A percentile compares a stretch with the other conserved stretches of the same genome.
Evolutionary conservation across 495 filamentous ascomycete genomes (phyloP).

Genomic region (Podospora pseudocomata): DNA sequence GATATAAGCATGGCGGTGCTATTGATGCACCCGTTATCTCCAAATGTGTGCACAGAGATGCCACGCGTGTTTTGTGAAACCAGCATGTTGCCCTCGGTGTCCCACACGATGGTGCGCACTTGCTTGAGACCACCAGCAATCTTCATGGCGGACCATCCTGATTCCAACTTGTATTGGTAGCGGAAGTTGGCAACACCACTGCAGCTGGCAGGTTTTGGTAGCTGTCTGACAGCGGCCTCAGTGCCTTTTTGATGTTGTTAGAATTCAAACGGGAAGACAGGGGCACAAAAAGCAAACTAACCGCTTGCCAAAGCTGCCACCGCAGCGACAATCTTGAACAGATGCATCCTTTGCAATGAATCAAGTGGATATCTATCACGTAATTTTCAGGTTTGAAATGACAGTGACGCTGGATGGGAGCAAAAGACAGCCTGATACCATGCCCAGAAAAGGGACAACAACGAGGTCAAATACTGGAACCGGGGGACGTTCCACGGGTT

Average conservation of each 20-base stretch:
- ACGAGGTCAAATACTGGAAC: not conserved
- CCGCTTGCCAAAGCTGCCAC: constrained; percentile 29
- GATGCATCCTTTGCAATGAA: constrained; percentile 24
- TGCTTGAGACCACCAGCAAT: constrained; percentile 52
- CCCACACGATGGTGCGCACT: constrained; percentile 59
- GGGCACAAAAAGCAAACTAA: constrained; percentile 5
- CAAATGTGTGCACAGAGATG: constrained; percentile 51
- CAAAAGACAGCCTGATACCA: not conserved
- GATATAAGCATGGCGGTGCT: constrained; percentile 36
- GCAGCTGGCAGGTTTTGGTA: constrained; percentile 35
- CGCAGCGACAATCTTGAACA: constrained; percentile 18
- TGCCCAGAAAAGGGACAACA: not conserved
- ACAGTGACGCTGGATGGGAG: not conserved
- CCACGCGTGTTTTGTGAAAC: constrained; percentile 54
- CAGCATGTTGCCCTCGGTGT: constrained; percentile 56
- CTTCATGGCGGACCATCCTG: constrained; percentile 55
- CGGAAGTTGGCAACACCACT: constrained; percentile 32
- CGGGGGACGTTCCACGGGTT: constrained; percentile 12
- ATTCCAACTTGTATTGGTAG: constrained; percentile 41
- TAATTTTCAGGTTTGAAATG: not conserved
- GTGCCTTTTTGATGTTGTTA: constrained; percentile 7
- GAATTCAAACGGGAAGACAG: not conserved
- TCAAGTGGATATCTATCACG: not conserved
- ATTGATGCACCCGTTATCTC: constrained; percentile 47
- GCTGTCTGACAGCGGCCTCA: constrained; percentile 20